Evolutionary conservation across 441 rosid species (phyloP), one percentile per base, ranked within the genome.

Genomic region (Croton laevigatus): DNA sequence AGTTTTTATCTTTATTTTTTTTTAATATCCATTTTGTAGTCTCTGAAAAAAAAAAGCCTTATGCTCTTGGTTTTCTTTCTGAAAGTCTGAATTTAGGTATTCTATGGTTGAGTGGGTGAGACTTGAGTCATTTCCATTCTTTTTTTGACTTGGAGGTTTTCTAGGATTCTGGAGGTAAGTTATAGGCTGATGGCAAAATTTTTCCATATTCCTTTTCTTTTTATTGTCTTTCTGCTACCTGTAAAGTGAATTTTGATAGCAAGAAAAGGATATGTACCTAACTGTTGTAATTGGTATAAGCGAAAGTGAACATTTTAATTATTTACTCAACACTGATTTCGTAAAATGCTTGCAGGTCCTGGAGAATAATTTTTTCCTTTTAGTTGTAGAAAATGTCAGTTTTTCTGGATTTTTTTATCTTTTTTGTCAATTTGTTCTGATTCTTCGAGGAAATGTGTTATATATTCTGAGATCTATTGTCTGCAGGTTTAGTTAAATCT

Each of bases 191-290:
- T 75, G 79, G 84, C 70, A 73, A 75, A 71, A 36, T 75, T 71
- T 75, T 68, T 40, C 44, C 71, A 36, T 27, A 58, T 74, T 72
- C 60, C 53, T 61, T 70, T 65, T 63, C 57, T 34, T 19, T 27
- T 16, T 23, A 55, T 75, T 20, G 58, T 80, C 73, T 51, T 76
- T 76, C 68, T 48, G 67, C 71, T 78, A 73, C 81, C 79, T 88
- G 91, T 88, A 86, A 88, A 86, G 88, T 85, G 83, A 85, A 77
- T 85, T 85, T 88, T 85, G 85, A 83, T 79, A 80, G 85, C 79
- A 69, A 73, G 88, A 74, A 78, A 77, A 71, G 69, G 62, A 71
- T 6, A 40, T 85, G 85, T 83, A 81, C 76, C 70, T 71, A 78
- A 78, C 68, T 86, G 87, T 84, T 88, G 90, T 86, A 86, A 81